Base-by-base conservation (phyloP, 139 green algal genomes). In the Tetradesmus lagerheimii region DNA sequence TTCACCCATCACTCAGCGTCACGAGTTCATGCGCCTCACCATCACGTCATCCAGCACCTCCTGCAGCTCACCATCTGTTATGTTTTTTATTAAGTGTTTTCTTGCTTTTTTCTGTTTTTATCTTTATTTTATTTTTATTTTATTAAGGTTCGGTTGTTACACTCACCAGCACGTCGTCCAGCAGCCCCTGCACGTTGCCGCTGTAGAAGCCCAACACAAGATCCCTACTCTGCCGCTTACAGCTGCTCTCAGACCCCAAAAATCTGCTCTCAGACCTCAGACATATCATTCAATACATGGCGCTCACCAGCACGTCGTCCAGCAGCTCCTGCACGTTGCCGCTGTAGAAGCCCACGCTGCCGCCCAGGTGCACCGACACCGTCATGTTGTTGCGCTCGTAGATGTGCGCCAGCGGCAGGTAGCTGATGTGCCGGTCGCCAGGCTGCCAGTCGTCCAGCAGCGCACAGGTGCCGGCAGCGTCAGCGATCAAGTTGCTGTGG, bases 321-420 rank as follows among this genome's bases (percentile, higher is more conserved):
- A 98, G 92, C 90, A 99, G 93, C 90, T 96, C 92, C 80, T 95
- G 88, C 83, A 99, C 97, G 91, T 99, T 95, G 53, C 97, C 97
- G 39, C 92, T 93, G 94, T 98, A 99, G 89, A 99, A 99, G 27
- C 97, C 97, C 20, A 98, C 90, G 25, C 88, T 87, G 25, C 83
- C 91, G 16, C 96, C 97, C n/a, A 93, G 45, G 89, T 97, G 91
- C 41, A 86, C 64, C 62, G 91, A 38, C 89, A 93, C 89, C 79
- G 90, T 90, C 85, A 94, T 86, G 92, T 96, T 97, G 79, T 97
- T 92, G 16, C 97, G 94, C 93, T 99, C 97, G 91, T 98, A 99
- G 91, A 99, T 99, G 95, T 99, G 97, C 4, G 97, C 97, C 79
- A 99, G 95, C 9, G 97, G 97, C 85, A 99, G 94, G 94, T 99